phyloP scores from a whole-genome alignment of 768 basidiomycete genomes.

The Podaxis sp. region DNA sequence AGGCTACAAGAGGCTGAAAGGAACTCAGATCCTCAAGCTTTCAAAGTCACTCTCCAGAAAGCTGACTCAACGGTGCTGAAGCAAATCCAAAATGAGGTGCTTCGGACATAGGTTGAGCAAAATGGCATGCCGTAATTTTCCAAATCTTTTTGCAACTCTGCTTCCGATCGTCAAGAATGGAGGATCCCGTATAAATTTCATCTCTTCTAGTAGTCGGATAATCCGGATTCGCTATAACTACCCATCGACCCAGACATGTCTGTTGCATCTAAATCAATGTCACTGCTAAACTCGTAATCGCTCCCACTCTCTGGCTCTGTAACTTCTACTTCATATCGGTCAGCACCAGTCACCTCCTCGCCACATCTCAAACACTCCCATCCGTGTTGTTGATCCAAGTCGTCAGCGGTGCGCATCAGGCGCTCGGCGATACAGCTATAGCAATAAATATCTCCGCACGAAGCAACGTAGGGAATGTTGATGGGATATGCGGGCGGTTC shows the following conservation, averaged over 20 bases:
- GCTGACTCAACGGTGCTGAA: slow-evolving; percentile 74
- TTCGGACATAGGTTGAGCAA: slow-evolving; percentile 19
- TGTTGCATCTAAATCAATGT: slow-evolving; percentile 43
- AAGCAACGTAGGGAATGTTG: slow-evolving; percentile 78
- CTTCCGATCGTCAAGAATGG: neutral
- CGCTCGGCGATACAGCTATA: slow-evolving; percentile 90
- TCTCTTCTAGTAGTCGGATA: slow-evolving; percentile 29
- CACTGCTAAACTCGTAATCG: slow-evolving; percentile 61
- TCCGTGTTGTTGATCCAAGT: slow-evolving; percentile 48
- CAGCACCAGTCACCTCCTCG: slow-evolving; percentile 59
- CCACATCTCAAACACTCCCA: slow-evolving; percentile 89
- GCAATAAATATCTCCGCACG: slow-evolving; percentile 87
- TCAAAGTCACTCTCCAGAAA: slow-evolving; percentile 63
- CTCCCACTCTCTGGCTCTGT: slow-evolving; percentile 40
- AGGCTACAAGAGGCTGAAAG: slow-evolving; percentile 65
- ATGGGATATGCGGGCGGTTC: slow-evolving; percentile 63
- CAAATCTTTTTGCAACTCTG: slow-evolving; percentile 1
- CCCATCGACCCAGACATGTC: slow-evolving; percentile 57
- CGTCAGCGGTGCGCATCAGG: slow-evolving; percentile 71
- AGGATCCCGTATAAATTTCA: slow-evolving; percentile 18
- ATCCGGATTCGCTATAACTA: slow-evolving; percentile 47
- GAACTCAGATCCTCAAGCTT: slow-evolving; percentile 51
- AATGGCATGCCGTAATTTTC: neutral
- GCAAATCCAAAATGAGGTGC: slow-evolving; percentile 60
- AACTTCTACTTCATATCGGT: slow-evolving; percentile 51